These are phyloP conservation scores for Geotrichum aggregatum DNA, from an alignment of 1,139 yeast genomes.

Conservation along the genomic window DNA sequence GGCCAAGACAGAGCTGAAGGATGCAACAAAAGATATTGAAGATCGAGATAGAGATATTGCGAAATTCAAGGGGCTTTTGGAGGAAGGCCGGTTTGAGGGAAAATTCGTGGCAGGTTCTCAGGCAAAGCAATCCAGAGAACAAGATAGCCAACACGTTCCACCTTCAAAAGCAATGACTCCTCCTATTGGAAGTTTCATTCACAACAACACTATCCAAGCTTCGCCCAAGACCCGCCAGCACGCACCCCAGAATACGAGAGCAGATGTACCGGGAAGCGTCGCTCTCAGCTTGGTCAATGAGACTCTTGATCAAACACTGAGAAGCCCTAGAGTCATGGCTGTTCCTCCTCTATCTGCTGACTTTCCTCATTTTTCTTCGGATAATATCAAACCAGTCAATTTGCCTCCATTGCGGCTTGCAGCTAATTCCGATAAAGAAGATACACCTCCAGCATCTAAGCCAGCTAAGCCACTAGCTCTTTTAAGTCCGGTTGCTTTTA, in stretches of 20 bases:
- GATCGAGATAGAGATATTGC: constrained; percentile 43
- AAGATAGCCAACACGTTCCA: not conserved
- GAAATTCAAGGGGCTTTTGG: constrained; percentile 25
- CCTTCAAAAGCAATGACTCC: no score
- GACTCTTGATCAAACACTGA: not conserved
- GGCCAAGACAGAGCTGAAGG: constrained; percentile 44
- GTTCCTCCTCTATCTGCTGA: constrained; percentile 1
- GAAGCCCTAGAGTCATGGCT: not conserved
- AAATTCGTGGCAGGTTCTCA: constrained; percentile 11
- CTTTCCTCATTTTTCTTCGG: not conserved
- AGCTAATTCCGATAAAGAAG: not conserved
- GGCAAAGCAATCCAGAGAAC: not conserved
- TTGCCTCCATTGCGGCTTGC: not conserved
- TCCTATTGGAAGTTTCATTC: no score
- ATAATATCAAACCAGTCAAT: not conserved
- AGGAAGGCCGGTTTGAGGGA: constrained; percentile 13
- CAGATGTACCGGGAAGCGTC: not conserved
- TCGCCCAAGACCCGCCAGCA: not conserved
- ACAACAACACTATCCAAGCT: not conserved
- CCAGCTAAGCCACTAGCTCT: not conserved
- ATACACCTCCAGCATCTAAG: no score
- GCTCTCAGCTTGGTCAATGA: not conserved
- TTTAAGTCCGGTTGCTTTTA: constrained; percentile 2
- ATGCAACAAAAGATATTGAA: constrained; percentile 43
- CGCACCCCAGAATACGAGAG: not conserved